These are phyloP conservation scores for Royoungia palumana DNA, from an alignment of 768 basidiomycete species.

Conservation along the genomic window DNA sequence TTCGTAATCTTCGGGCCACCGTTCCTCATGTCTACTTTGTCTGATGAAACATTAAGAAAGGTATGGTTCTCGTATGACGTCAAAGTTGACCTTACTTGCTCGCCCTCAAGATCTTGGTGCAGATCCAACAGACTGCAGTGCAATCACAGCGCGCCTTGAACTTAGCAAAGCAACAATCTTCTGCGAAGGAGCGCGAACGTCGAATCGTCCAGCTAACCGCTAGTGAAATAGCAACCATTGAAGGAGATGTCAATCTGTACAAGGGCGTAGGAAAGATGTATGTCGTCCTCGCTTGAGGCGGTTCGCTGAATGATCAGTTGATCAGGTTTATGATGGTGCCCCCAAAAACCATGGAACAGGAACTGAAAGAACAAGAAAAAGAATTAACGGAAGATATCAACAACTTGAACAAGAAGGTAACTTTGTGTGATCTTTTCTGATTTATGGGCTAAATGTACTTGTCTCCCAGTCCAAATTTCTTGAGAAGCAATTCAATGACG, in stretches of 20 bases:
- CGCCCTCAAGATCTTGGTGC: slow-evolving; percentile 69
- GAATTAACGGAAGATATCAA: slow-evolving; percentile 80
- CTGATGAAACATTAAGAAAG: slow-evolving; percentile 83
- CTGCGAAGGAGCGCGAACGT: slow-evolving; percentile 83
- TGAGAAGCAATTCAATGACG: slow-evolving; percentile 91
- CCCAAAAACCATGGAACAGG: slow-evolving; percentile 70
- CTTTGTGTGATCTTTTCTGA: not conserved
- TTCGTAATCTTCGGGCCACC: slow-evolving; percentile 2
- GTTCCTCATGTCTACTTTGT: slow-evolving; percentile 48
- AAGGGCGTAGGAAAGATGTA: slow-evolving; percentile 97
- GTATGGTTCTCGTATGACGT: slow-evolving; percentile 34
- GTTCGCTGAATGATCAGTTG: slow-evolving; percentile 1
- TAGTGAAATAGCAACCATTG: slow-evolving; percentile 70
- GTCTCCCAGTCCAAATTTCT: slow-evolving; percentile 75
- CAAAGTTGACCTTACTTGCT: slow-evolving; percentile 22
- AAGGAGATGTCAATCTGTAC: slow-evolving; percentile 78
- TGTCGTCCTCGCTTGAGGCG: slow-evolving; percentile 1
- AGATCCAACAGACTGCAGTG: slow-evolving; percentile 89
- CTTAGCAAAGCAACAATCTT: slow-evolving; percentile 68
- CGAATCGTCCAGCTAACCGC: slow-evolving; percentile 88
- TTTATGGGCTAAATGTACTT: not conserved
- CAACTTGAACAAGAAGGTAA: slow-evolving; percentile 82
- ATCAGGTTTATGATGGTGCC: slow-evolving; percentile 89
- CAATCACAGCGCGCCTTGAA: slow-evolving; percentile 79
- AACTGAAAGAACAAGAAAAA: slow-evolving; percentile 75